phyloP scores from a whole-genome alignment of 2,329 filamentous ascomycete genomes.

The Trichoderma breve region DNA sequence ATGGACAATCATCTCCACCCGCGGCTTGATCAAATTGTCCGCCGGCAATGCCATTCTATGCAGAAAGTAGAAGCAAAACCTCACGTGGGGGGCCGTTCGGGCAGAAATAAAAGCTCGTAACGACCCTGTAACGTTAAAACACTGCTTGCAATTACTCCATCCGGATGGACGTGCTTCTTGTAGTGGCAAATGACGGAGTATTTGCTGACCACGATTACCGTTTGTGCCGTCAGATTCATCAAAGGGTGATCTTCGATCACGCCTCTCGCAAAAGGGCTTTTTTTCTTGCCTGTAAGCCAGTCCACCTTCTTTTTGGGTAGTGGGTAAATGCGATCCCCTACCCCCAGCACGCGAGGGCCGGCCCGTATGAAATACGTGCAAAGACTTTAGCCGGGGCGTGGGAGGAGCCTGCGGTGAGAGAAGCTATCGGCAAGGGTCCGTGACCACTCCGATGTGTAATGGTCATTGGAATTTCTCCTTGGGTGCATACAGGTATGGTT shows the following conservation, averaged over 20 bases:
- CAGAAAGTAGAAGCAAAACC: not conserved
- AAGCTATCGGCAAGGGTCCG: not conserved
- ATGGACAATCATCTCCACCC: not conserved
- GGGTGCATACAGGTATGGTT: not conserved
- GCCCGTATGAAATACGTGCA: not conserved
- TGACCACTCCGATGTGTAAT: not conserved
- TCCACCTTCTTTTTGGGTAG: not conserved
- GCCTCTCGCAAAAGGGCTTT: not conserved
- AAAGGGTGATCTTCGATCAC: conserved; percentile 10
- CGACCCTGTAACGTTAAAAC: not conserved
- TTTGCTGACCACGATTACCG: conserved; percentile 7
- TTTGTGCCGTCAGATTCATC: not conserved
- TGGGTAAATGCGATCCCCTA: conserved; percentile 8
- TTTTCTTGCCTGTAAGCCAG: not conserved
- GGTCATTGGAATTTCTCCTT: not conserved
- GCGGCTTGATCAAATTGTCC: not conserved
- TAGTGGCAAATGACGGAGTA: not conserved
- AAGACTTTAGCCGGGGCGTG: conserved; percentile 5
- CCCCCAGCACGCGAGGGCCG: not conserved
- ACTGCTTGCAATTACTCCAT: not conserved
- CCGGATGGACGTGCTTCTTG: not conserved
- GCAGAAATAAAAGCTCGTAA: not conserved
- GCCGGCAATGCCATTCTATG: not conserved
- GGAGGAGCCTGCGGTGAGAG: not conserved
- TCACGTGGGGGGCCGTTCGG: not conserved